Evolutionary conservation across 2,329 filamentous ascomycete species (phyloP).

Genomic region (Aspergillus luchuensis): DNA sequence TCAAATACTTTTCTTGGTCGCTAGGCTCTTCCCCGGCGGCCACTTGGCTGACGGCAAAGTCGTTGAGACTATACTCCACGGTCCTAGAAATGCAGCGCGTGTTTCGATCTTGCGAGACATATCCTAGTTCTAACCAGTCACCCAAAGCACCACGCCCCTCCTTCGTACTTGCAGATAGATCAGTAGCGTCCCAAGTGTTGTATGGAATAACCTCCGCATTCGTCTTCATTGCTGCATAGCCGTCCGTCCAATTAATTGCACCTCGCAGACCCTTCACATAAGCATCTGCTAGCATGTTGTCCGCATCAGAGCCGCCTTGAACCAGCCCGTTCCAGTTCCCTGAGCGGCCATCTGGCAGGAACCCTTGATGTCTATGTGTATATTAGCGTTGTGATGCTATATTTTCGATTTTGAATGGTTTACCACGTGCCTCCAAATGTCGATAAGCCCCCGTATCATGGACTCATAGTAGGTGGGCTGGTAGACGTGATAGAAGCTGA

Average conservation of each 20-base stretch:
- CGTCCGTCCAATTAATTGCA: conserved; percentile 65
- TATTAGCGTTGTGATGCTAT: background rate
- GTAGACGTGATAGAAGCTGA: conserved; percentile 66
- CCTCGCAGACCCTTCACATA: conserved; percentile 69
- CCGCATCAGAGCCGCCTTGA: conserved; percentile 70
- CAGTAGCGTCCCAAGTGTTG: conserved; percentile 59
- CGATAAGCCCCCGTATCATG: conserved; percentile 67
- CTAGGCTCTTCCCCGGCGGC: conserved; percentile 52
- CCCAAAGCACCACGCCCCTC: conserved; percentile 69
- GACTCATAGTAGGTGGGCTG: conserved; percentile 65
- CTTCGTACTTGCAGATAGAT: conserved; percentile 62
- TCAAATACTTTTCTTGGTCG: conserved; percentile 57
- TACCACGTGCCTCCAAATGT: conserved; percentile 60
- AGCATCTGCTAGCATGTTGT: conserved; percentile 72
- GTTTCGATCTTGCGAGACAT: conserved; percentile 61
- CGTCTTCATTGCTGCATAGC: conserved; percentile 64
- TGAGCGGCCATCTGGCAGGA: conserved; percentile 66
- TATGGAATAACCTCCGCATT: conserved; percentile 66
- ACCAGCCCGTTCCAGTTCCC: conserved; percentile 64
- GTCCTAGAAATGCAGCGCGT: conserved; percentile 65
- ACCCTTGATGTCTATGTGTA: conserved; percentile 50
- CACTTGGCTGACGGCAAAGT: conserved; percentile 63
- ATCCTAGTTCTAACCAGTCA: conserved; percentile 67
- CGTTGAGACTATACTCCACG: conserved; percentile 67
- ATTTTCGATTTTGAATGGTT: no score